Evolutionary conservation across 805 yeast genomes (phyloP).

Genomic region (Spathaspora boniae): DNA sequence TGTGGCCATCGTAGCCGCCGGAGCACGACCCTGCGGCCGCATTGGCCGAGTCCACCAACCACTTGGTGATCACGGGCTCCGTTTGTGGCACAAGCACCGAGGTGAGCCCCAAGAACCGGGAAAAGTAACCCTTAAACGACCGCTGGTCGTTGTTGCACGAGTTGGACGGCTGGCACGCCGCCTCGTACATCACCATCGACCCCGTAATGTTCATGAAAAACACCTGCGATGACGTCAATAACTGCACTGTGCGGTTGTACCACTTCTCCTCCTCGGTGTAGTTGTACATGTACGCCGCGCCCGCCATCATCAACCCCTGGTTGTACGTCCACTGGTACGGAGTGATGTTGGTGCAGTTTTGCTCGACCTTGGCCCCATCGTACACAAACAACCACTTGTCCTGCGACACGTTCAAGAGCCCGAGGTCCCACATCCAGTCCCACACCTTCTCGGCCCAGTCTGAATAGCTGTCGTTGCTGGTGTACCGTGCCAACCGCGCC

Average conservation of each 20-base stretch:
- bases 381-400: constrained; percentile 51
- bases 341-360: constrained; percentile 61
- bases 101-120: constrained; percentile 72
- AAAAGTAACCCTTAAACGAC: constrained; percentile 82
- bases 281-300: constrained; percentile 78
- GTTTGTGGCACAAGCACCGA: constrained; percentile 67
- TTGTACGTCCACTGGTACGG: constrained; percentile 81
- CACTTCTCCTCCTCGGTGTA: constrained; percentile 64
- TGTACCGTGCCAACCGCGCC: constrained; percentile 42
- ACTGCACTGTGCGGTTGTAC: constrained; percentile 55
- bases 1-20: constrained; percentile 72
- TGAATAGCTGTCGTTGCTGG: constrained; percentile 36
- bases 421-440: constrained; percentile 41
- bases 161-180: constrained; percentile 67
- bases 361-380: constrained; percentile 65
- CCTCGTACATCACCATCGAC: constrained; percentile 62
- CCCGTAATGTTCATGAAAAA: constrained; percentile 44
- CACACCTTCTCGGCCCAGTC: constrained; percentile 42
- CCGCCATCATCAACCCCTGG: constrained; percentile 74
- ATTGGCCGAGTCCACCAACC: constrained; percentile 38
- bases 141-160: constrained; percentile 85
- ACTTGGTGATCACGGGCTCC: constrained; percentile 40
- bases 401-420: constrained; percentile 46
- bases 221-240: constrained; percentile 52
- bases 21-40: constrained; percentile 70